phyloP scores from a whole-genome alignment of 768 basidiomycete genomes.

The Lyophyllum atratum region DNA sequence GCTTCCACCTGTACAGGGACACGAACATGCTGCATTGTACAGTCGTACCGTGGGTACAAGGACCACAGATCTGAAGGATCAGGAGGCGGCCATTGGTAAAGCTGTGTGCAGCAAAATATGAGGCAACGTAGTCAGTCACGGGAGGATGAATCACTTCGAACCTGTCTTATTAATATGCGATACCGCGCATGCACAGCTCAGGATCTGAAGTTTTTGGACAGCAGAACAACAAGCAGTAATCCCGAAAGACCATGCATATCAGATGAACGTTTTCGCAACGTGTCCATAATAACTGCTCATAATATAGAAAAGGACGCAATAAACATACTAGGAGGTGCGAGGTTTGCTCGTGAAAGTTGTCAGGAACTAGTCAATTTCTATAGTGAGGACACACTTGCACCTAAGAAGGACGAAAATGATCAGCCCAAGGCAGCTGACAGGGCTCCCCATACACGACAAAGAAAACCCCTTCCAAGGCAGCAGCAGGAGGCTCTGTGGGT shows the following conservation, averaged over 20 bases:
- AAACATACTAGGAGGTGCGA: background rate
- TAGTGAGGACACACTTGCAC: background rate
- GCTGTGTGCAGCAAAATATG: slow-evolving; percentile 36
- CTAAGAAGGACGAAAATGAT: background rate
- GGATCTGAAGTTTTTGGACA: slow-evolving; percentile 31
- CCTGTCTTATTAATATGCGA: slow-evolving; percentile 29
- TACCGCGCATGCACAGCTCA: slow-evolving; percentile 32
- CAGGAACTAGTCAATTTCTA: background rate
- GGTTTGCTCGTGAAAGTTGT: background rate
- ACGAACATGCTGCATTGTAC: background rate
- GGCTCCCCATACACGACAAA: background rate
- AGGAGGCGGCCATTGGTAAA: slow-evolving; percentile 26
- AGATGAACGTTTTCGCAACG: background rate
- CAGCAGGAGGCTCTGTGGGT: background rate
- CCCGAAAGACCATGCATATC: background rate
- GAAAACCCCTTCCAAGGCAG: background rate
- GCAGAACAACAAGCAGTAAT: background rate
- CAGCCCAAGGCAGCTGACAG: background rate
- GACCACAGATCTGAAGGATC: background rate
- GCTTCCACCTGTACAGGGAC: slow-evolving; percentile 31
- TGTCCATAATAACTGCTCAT: background rate
- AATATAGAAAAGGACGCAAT: background rate
- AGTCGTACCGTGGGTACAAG: background rate
- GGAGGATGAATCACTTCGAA: slow-evolving; percentile 28
- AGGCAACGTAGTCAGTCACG: slow-evolving; percentile 23